Base-by-base conservation (phyloP, 2,329 filamentous ascomycete species). In the Colletotrichum sp. region DNA sequence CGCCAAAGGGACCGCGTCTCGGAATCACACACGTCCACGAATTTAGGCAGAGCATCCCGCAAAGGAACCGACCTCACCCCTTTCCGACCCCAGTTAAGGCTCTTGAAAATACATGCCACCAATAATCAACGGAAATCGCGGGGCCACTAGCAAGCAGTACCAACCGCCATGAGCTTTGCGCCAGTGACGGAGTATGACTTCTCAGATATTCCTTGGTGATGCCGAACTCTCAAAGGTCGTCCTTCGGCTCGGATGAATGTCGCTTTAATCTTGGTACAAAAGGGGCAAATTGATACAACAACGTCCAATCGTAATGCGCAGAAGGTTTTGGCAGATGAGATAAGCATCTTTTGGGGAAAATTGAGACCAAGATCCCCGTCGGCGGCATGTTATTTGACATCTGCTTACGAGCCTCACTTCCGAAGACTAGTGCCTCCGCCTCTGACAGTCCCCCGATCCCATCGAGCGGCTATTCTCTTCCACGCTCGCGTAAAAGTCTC, bases 171-270 rank as follows among this genome's bases (percentile, higher is more conserved):
- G 16, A 2, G 16, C 8, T 38, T 38, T 18, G 36, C 36, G 1
- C 36, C 36, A 18, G 8, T 18, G 36, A 18, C 16, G 2, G 16
- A 8, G 36, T 8, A 3, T 38, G 16, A 38, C 16, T 38, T 38
- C 36, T 5, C 4, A 38, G 0, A 18, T 9, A 38, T 0, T 18
- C 16, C 0, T 38, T 38, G 4, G 0, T 8, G 16, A 38, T 5
- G 0, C 16, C 18, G 36, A 43, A 43, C 36, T 43, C 36, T 18
- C 8, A 18, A 43, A 38, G 36, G 36, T 38, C 36, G 1, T 18
- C 7, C 8, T 38, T 38, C 15, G 36, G 36, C 1, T 38, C 4
- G 1, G 8, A 5, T 38, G 8, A 16, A 38, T 38, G 8, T 38
- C 15, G 4, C 15, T 38, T 43, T 16, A 9, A 43, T 43, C 38